These are phyloP conservation scores for Talaromyces verruculosus DNA, from an alignment of 2,329 filamentous ascomycete genomes.

Conservation along the genomic window DNA sequence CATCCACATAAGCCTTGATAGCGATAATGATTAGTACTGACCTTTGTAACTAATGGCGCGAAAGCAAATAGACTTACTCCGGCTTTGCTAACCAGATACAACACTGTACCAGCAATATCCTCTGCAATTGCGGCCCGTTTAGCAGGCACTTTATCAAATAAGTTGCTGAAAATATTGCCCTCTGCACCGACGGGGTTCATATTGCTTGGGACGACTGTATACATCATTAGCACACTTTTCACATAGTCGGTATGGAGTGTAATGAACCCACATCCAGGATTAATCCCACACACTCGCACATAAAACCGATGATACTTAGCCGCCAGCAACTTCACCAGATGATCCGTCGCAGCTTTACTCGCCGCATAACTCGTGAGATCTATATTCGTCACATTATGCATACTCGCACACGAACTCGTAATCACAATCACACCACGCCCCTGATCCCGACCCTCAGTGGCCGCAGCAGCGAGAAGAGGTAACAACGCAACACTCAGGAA, in stretches of 20 bases:
- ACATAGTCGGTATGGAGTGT: slow-evolving; percentile 14
- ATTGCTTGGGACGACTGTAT: slow-evolving; percentile 43
- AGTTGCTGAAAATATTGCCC: slow-evolving; percentile 43
- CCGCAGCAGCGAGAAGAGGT: slow-evolving; percentile 46
- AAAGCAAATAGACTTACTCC: slow-evolving; percentile 33
- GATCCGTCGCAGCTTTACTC: slow-evolving; percentile 55
- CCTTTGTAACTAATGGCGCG: too few relatives aligned
- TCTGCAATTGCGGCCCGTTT: slow-evolving; percentile 40
- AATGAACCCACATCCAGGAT: slow-evolving; percentile 43
- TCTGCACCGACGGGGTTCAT: slow-evolving; percentile 47
- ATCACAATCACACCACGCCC: slow-evolving; percentile 51
- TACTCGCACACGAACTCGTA: slow-evolving; percentile 54
- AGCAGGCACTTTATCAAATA: slow-evolving; percentile 45
- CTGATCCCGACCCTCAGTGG: slow-evolving; percentile 34
- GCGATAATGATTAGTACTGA: not conserved
- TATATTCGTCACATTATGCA: slow-evolving; percentile 55
- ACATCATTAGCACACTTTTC: slow-evolving; percentile 15
- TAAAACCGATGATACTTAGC: slow-evolving; percentile 50
- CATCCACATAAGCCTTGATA: slow-evolving; percentile 42
- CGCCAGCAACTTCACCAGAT: slow-evolving; percentile 52
- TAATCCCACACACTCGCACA: slow-evolving; percentile 47
- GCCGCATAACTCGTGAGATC: slow-evolving; percentile 54
- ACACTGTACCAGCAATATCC: slow-evolving; percentile 46
- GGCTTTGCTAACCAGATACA: slow-evolving; percentile 46
- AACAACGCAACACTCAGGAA: slow-evolving; percentile 51